phyloP scores from a whole-genome alignment of 345 rosid genomes.

The Eucalyptus brandiana region DNA sequence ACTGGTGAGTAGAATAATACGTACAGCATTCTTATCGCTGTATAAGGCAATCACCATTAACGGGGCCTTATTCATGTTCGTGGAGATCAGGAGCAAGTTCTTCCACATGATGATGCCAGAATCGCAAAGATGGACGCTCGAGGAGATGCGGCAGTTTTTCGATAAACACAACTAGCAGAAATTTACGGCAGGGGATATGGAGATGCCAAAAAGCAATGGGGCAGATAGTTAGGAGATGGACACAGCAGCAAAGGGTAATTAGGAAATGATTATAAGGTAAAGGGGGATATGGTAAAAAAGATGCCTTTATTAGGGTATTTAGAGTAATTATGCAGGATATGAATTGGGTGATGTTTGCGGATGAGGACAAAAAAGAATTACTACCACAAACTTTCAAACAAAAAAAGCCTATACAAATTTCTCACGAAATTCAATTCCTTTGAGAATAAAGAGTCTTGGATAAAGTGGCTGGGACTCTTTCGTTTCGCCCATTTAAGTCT shows the following conservation, averaged over 20 bases:
- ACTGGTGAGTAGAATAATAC: background rate
- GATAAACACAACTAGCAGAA: background rate
- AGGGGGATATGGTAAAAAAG: background rate
- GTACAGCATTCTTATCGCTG: background rate
- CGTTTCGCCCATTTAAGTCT: background rate
- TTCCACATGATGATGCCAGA: background rate
- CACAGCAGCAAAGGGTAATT: background rate
- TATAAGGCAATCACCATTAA: conserved; percentile 10
- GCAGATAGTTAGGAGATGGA: conserved; percentile 56
- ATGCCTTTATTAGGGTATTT: background rate
- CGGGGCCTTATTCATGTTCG: background rate
- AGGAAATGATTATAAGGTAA: background rate
- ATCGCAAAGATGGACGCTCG: background rate
- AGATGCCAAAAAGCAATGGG: background rate
- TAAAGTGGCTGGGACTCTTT: background rate
- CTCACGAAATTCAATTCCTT: background rate
- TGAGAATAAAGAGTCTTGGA: background rate
- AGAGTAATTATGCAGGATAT: background rate
- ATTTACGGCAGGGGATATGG: conserved; percentile 11
- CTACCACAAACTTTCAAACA: background rate
- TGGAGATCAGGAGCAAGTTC: background rate
- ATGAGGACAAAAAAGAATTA: background rate
- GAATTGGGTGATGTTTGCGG: background rate
- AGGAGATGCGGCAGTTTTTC: background rate
- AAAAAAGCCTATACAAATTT: background rate